Base-by-base conservation (phyloP, 768 basidiomycete genomes). In the Chalciporus sphaerocephalus region DNA sequence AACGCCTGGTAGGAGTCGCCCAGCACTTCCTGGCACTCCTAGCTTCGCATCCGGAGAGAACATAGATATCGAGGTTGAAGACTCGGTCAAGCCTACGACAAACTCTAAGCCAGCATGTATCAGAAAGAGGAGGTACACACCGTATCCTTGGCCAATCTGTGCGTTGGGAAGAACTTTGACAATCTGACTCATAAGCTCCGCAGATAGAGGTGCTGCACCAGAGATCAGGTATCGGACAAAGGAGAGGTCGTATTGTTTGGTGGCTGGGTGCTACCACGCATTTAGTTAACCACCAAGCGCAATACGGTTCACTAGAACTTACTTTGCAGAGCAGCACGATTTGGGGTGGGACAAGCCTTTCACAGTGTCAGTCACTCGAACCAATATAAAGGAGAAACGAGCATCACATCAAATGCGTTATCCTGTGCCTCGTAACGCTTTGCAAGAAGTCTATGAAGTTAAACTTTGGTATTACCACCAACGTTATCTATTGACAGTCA, bases 281-380 rank as follows among this genome's bases (percentile, higher is more conserved):
- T 20, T 25, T 24, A 47, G 53, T 38, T 40, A 20, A 18, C 30
- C 20, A 17, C 5, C 16, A 33, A 40, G 38, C 43, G 25, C 13
- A 40, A 28, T 10, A 3, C 2, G 15, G 22, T 22, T 17, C 35
- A 27, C 28, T 0, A n/a, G n/a, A 33, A 44, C 52, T 38, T 53
- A 79, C 82, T 69, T 85, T 85, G 71, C 79, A 80, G n/a, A 85
- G 61, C 13, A 83, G 65, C 9, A 85, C 76, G 6, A 81, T 72
- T 45, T 83, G 80, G 15, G 83, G 83, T 15, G 83, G 83, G 25
- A 85, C 82, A 17, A 85, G 60, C 46, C 81, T 83, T 40, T 15
- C 36, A 47, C 13, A 32, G 6, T 5, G 38, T 41, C 27, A 2
- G 34, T 48, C 20, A 50, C 12, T 21, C 2, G 17, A 33, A 20